Conservation (phyloP, 176 grass and related monocot genomes). For the Secale cereale region DNA sequence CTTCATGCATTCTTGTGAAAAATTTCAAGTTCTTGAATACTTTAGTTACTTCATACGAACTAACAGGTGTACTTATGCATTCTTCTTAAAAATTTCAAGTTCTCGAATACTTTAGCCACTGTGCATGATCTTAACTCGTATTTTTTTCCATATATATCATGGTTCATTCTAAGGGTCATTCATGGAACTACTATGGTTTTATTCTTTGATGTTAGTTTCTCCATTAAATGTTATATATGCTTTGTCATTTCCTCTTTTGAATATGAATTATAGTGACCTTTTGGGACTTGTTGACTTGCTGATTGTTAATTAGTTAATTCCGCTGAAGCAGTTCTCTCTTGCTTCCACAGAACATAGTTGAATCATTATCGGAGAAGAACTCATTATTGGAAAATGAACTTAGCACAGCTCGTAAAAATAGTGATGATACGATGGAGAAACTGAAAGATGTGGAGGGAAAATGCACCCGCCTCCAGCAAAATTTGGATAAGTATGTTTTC, state of each 20-base stretch:
- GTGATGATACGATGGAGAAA: slow-evolving; percentile 76
- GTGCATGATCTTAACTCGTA: slow-evolving; percentile 7
- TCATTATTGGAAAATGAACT: slow-evolving; percentile 73
- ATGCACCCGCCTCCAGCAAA: slow-evolving; percentile 74
- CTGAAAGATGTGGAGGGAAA: slow-evolving; percentile 79
- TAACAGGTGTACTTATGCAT: not conserved
- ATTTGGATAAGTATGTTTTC: slow-evolving; percentile 72
- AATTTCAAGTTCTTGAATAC: not conserved
- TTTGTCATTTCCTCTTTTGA: not conserved
- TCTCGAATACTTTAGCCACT: not conserved
- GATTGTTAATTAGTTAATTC: not conserved
- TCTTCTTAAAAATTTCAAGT: not conserved
- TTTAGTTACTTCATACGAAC: not conserved
- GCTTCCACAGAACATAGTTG: slow-evolving; percentile 58
- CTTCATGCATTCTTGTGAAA: not conserved
- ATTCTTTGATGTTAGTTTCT: slow-evolving; percentile 11
- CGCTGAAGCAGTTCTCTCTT: slow-evolving; percentile 29
- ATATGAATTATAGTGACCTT: not conserved
- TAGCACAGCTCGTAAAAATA: slow-evolving; percentile 58
- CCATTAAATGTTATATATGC: not conserved
- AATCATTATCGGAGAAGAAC: slow-evolving; percentile 77
- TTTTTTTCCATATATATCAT: not conserved
- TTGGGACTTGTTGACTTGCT: not conserved
- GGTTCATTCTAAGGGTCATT: not conserved
- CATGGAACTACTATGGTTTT: not conserved